These are phyloP conservation scores for Gymnopilus dilepis DNA, from an alignment of 768 basidiomycete species.

Conservation along the genomic window DNA sequence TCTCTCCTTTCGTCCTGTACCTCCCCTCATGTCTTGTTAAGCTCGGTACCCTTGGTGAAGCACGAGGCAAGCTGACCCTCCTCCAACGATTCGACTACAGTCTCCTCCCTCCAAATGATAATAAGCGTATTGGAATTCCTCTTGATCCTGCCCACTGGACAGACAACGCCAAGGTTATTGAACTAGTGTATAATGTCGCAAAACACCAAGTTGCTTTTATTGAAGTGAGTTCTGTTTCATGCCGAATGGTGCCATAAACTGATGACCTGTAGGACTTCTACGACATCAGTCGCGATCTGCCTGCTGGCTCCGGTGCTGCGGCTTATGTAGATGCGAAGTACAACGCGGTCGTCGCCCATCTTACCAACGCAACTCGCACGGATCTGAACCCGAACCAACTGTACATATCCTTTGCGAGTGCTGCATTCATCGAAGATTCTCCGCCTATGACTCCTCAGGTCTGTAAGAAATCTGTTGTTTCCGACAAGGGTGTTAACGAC, in stretches of 20 bases:
- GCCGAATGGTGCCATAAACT: too few relatives aligned
- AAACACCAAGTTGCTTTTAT: conserved; percentile 47
- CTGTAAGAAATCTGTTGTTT: not conserved
- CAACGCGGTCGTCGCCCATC: conserved; percentile 44
- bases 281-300: conserved; percentile 35
- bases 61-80: conserved; percentile 56
- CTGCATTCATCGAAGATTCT: conserved; percentile 40
- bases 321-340: conserved; percentile 50
- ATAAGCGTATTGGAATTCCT: conserved; percentile 49
- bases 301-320: conserved; percentile 36
- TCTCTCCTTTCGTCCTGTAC: not conserved
- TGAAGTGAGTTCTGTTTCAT: conserved; percentile 34
- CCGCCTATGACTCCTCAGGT: conserved; percentile 44
- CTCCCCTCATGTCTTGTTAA: conserved; percentile 22
- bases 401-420: conserved; percentile 54
- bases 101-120: conserved; percentile 42
- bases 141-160: conserved; percentile 50
- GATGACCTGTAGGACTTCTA: conserved; percentile 44
- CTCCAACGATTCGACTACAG: conserved; percentile 53
- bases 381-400: conserved; percentile 45
- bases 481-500: not conserved
- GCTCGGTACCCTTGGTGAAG: conserved; percentile 55
- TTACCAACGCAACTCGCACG: conserved; percentile 44
- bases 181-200: conserved; percentile 46
- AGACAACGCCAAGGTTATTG: conserved; percentile 52